Evolutionary conservation across 164 flowering plant genomes (phyloP).

Genomic region (Hamamelis virginiana): DNA sequence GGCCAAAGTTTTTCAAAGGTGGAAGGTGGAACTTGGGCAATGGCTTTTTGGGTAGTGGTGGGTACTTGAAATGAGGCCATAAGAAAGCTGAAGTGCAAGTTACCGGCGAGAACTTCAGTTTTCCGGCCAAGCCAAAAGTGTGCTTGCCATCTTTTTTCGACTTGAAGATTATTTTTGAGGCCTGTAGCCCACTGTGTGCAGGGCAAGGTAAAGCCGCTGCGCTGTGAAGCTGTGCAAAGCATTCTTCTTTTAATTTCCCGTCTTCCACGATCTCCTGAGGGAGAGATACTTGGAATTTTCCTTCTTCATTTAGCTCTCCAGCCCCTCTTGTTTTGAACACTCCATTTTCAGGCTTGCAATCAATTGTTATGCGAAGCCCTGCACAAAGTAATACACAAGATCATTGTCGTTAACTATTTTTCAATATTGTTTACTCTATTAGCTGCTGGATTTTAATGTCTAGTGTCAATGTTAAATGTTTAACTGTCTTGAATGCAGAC

Average conservation of each 20-base stretch:
- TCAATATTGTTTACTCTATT: background rate
- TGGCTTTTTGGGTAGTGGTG: constrained; percentile 27
- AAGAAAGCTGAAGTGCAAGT: constrained; percentile 65
- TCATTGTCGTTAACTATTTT: background rate
- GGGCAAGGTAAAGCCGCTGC: constrained; percentile 64
- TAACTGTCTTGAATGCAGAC: no score
- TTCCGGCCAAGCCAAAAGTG: constrained; percentile 39
- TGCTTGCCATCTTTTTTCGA: constrained; percentile 41
- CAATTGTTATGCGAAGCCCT: constrained; percentile 65
- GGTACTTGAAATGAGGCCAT: constrained; percentile 53
- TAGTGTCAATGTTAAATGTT: no score
- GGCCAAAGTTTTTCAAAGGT: constrained; percentile 2
- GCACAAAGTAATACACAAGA: constrained; percentile 14
- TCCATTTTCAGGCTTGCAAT: constrained; percentile 59
- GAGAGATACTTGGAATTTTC: constrained; percentile 62
- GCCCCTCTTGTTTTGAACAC: constrained; percentile 43
- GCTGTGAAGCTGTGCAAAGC: constrained; percentile 73
- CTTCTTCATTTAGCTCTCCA: constrained; percentile 60
- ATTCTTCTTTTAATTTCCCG: constrained; percentile 59
- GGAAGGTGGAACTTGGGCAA: constrained; percentile 8
- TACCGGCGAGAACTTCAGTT: constrained; percentile 52
- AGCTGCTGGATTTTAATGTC: no score
- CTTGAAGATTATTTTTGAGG: constrained; percentile 47
- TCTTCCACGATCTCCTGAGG: constrained; percentile 44
- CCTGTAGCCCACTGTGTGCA: constrained; percentile 42